Base-by-base conservation (phyloP, 2,329 filamentous ascomycete species). In the Dactylellina haptotyla region DNA sequence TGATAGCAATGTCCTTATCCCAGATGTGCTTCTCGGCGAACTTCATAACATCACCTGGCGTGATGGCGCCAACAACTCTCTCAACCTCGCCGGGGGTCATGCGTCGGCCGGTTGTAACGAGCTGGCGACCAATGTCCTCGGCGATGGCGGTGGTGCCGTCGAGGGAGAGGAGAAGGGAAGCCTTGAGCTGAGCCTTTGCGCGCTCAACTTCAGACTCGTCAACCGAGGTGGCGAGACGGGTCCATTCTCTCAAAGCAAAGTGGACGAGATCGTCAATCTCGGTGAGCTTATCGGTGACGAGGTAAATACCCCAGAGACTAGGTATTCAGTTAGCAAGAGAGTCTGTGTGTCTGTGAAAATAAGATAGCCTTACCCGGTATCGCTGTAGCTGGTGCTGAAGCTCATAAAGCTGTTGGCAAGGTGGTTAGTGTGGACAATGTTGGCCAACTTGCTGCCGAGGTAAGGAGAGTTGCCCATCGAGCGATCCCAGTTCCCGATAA, bases 371-470 rank as follows among this genome's bases (percentile, higher is more conserved):
- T 88, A 97, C 93, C 93, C 95, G 82, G 95, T 99, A 83, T 99
- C 95, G 81, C 93, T 98, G 85, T 99, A 99, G 87, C 92, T 97
- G 78, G 95, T 99, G 77, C 93, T 97, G 86, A 99, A 99, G 86
- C 92, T 96, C 96, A 99, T 99, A 87, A 97, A 99, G 88, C 93
- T 97, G 86, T 97, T 99, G 83, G 95, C 95, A 75, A 99, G 88
- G 82, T 93, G 90, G 84, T 98, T 88, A 84, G 96, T 89, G 87
- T 96, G 91, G 78, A 99, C 90, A 80, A 95, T 92, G 77, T 90
- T 89, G 86, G 92, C 97, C 79, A 99, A 92, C 87, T 96, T 97
- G 91, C 93, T 97, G 80, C 96, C 95, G 81, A 97, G 90, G 86
- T 97, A 95, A 77, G 93, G 90, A 73, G 95, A 95, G 83, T 95